A percentile compares a stretch with the other conserved stretches of the same genome.
These are phyloP conservation scores for Penicillium subrubescens DNA, from an alignment of 495 filamentous ascomycete genomes.

Conservation along the genomic window DNA sequence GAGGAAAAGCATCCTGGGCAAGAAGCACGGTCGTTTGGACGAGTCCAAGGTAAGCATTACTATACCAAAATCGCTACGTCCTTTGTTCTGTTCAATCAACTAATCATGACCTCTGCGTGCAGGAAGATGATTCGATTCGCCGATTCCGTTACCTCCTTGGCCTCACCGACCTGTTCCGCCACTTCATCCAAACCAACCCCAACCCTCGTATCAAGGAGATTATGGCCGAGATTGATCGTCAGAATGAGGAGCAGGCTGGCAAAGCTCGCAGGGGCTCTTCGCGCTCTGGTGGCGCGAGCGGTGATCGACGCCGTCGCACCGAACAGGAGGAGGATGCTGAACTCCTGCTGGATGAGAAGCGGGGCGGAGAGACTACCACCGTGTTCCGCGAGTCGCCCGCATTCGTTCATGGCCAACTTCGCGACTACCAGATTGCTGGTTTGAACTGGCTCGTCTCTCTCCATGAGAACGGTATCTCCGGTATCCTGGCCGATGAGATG, in stretches of 20 bases:
- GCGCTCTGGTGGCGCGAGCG: conserved; percentile 83
- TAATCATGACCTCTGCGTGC: conserved; percentile 15
- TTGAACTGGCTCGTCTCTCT: conserved; percentile 98
- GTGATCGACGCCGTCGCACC: conserved; percentile 78
- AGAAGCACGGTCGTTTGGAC: conserved; percentile 88
- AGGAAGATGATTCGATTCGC: conserved; percentile 96
- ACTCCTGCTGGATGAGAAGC: conserved; percentile 86
- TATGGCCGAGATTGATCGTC: conserved; percentile 88
- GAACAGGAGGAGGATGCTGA: conserved; percentile 99
- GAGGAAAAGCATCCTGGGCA: conserved; percentile 87
- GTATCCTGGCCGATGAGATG: conserved; percentile 98
- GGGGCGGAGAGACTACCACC: conserved; percentile 80
- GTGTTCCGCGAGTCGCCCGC: conserved; percentile 90
- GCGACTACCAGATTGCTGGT: conserved; percentile 93
- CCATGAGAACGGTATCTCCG: conserved; percentile 98
- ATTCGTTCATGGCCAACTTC: conserved; percentile 85
- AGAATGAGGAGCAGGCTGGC: conserved; percentile 74
- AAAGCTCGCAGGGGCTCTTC: conserved; percentile 71
- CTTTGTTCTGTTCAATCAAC: neutral
- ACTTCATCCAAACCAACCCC: conserved; percentile 98
- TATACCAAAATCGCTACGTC: neutral
- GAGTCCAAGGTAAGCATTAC: conserved; percentile 75
- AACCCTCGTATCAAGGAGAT: conserved; percentile 89
- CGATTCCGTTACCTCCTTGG: conserved; percentile 95
- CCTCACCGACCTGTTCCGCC: conserved; percentile 94